Evolutionary conservation across 805 yeast species (phyloP), one percentile per base, ranked within the genome.

Genomic region (Candida parachauliodes): DNA sequence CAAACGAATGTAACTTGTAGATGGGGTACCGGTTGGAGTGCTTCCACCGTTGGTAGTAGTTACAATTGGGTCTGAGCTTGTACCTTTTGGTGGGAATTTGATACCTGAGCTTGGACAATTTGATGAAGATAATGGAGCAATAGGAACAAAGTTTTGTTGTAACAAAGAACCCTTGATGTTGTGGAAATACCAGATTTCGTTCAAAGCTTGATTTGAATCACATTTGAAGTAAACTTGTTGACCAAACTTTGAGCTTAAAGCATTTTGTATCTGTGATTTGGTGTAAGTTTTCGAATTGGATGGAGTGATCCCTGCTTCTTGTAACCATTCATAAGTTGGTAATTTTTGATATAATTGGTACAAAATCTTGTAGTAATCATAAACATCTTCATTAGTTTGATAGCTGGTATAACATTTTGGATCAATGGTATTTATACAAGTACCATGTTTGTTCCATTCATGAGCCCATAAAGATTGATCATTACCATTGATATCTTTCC

Each of bases 391-490:
- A 11, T 55, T 37, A 17, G 52, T 49, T 41, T 55, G 57, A 15
- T 45, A 38, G 15, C 45, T 48, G 5, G 61, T 62, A 59, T 88
- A 88, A 58, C 98, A 89, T 4, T 58, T 48, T 3, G 93, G 85
- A 39, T 72, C 76, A 32, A 89, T 65, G 1, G 96, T 88, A 33
- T 81, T 76, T 72, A 88, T 80, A 62, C 97, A 89, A 8, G 96
- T 88, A 17, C 89, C 97, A 56, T 89, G 98, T 57, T 89, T 89
- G 65, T 89, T 88, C 71, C 76, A 89, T 60, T 89, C 97, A 60
- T 89, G 96, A 24, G 75, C 70, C 98, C 98, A 89, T 35, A 89
- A 64, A 5, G 70, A 55, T 41, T 76, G 80, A 54, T 83, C 91
- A 8, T 37, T 33, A 8, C 87, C 87, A 34, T 76, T 77, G 51